Conservation (phyloP, 306 rosid genomes). For the Sicyos baderoa region DNA sequence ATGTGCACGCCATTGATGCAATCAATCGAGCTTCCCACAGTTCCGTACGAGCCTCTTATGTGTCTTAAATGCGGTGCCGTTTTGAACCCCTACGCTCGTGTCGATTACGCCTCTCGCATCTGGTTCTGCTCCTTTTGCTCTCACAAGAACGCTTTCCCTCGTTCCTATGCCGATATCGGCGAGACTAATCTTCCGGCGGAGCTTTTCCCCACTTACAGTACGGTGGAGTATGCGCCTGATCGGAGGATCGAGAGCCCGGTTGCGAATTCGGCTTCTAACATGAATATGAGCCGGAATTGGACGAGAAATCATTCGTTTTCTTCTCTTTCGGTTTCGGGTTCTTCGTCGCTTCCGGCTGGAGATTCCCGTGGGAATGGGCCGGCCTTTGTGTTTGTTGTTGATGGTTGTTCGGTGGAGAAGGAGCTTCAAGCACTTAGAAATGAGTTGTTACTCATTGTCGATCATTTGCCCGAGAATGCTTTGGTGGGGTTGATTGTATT, state of each 20-base stretch:
- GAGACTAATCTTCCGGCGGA: conserved; percentile 86
- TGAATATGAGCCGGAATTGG: conserved; percentile 26
- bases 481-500: conserved; percentile 56
- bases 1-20: conserved; percentile 72
- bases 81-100: conserved; percentile 83
- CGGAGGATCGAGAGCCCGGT: conserved; percentile 20
- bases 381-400: conserved; percentile 58
- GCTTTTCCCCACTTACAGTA: conserved; percentile 80
- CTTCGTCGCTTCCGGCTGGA: conserved; percentile 25
- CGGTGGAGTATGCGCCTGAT: conserved; percentile 56
- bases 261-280: conserved; percentile 22
- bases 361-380: conserved; percentile 39
- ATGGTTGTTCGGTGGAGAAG: conserved; percentile 37
- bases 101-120: conserved; percentile 67
- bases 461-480: conserved; percentile 53
- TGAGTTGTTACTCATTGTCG: conserved; percentile 48
- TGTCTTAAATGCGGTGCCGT: conserved; percentile 62
- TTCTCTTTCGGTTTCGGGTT: conserved; percentile 32
- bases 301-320: conserved; percentile 29
- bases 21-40: conserved; percentile 56
- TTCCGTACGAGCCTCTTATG: conserved; percentile 61
- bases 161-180: conserved; percentile 53
- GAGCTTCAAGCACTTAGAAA: conserved; percentile 61
- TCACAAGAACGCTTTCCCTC: conserved; percentile 53
- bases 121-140: conserved; percentile 87